Evolutionary conservation across 140 eudicot species (phyloP), one percentile per base, ranked within the genome.

Genomic region (Anethum foeniculum): DNA sequence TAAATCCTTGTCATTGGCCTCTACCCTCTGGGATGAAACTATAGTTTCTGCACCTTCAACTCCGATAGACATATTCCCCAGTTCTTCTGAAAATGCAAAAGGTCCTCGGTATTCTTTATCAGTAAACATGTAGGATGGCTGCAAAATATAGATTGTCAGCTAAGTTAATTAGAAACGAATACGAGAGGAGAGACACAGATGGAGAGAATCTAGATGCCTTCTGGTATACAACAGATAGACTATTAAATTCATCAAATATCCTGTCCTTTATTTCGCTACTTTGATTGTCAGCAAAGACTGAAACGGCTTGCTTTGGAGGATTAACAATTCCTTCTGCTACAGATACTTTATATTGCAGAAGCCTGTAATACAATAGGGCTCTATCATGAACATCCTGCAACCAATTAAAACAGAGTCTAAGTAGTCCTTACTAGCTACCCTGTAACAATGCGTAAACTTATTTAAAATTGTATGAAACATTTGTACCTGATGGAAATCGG

Each of bases 371-470:
- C 77, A 95, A 92, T 78, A 92, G 81, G 25, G 97, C 97, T 87
- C 99, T 84, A 81, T 95, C 99, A 86, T 89, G 99, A 51, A 95
- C 99, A 92, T 95, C 99, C 97, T 94, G 95, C 90, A 87, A 38
- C 67, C 32, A 68, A 32, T 21, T 5, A 28, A 30, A 14, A 68
- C 44, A 6, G 0, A 12, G 32, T 41, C 18, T 6, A 13, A 15
- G 41, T 67, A 14, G 43, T 68, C 74, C 41, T 67, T 5, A 30
- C 73, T 34, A 14, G 43, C 43, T 32, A 27, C 36, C 74, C 32
- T 21, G 3, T 32, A 13, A 68, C 51, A 71, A 19, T 39, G 76
- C n/a, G 5, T 21, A 6, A 71, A 39, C 19, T 6, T 38, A 38
- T 38, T 3, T 25, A 34, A 19, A 19, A 1, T 32, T 12, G 9